Percentiles rank a stretch among this genome's conserved stretches.
phyloP scores from a whole-genome alignment of 257 asterid species.

The Nemophila menziesii region DNA sequence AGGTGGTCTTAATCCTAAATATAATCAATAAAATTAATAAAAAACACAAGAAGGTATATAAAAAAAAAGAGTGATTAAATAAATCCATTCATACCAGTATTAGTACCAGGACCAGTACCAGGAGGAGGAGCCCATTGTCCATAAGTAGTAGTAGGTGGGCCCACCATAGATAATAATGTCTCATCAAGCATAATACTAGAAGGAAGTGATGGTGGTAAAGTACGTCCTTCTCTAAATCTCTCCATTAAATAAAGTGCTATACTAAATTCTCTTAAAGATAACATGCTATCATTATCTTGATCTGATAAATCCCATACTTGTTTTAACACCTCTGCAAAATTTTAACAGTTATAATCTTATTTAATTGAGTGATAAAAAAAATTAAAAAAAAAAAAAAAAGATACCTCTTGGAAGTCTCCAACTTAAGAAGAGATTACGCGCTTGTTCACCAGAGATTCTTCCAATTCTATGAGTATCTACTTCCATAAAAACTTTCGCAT shows the following conservation, averaged over 20 bases:
- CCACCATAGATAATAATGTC: conserved; percentile 57
- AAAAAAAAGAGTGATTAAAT: conserved; percentile 10
- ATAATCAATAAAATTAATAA: conserved; percentile 9
- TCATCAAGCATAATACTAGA: conserved; percentile 82
- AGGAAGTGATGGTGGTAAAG: conserved; percentile 70
- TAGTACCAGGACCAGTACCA: conserved; percentile 43
- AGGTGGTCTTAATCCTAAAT: conserved; percentile 55
- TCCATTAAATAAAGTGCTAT: conserved; percentile 87
- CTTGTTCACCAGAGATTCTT: conserved; percentile 81
- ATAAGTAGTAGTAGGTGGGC: conserved; percentile 62
- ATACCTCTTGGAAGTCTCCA: conserved; percentile 93
- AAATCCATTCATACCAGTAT: too few species aligned
- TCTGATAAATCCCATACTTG: conserved; percentile 97
- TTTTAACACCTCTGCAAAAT: conserved; percentile 78
- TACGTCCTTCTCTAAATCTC: conserved; percentile 74
- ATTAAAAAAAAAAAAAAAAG: conserved; percentile 3
- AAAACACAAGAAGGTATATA: conserved; percentile 5
- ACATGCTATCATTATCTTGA: conserved; percentile 95
- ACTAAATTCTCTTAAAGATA: conserved; percentile 88
- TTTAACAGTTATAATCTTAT: conserved; percentile 14
- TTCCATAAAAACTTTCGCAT: conserved; percentile 80
- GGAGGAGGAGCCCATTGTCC: conserved; percentile 57
- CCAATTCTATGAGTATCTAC: conserved; percentile 89
- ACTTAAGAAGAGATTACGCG: conserved; percentile 80
- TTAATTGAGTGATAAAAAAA: too few species aligned